Evolutionary conservation across 2,329 filamentous ascomycete species (phyloP).

Genomic region (Fusarium guadeloupense): DNA sequence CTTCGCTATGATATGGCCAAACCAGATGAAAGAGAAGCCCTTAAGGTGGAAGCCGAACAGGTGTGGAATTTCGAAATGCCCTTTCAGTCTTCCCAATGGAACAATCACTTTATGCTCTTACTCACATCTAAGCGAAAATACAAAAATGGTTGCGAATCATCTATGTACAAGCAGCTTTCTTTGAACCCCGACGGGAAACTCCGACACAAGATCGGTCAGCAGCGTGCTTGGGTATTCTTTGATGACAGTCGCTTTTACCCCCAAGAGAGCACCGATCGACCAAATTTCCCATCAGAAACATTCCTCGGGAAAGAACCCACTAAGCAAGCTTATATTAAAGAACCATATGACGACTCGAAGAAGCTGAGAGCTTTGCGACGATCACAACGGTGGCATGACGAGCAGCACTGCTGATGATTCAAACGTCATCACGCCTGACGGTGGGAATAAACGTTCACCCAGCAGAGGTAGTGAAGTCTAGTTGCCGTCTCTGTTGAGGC

Average conservation of each 20-base stretch:
- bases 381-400: neutral
- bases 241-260: neutral
- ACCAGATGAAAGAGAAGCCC: neutral
- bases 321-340: neutral
- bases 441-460: neutral
- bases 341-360: neutral
- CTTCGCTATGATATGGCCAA: neutral
- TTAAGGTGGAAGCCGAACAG: neutral
- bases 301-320: neutral
- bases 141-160: neutral
- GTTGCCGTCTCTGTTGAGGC: neutral
- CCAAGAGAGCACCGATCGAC: neutral
- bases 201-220: neutral
- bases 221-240: slow-evolving; percentile 3
- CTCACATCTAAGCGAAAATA: neutral
- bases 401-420: neutral
- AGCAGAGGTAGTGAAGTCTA: neutral
- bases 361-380: neutral
- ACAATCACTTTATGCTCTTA: neutral
- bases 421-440: neutral
- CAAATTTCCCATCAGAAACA: neutral
- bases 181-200: neutral
- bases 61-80: neutral
- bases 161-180: neutral
- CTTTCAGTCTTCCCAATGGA: neutral